A percentile compares a stretch with the other conserved stretches of the same genome.
These are phyloP conservation scores for Melaleuca alternifolia DNA, from an alignment of 345 rosid genomes.

Conservation along the genomic window DNA sequence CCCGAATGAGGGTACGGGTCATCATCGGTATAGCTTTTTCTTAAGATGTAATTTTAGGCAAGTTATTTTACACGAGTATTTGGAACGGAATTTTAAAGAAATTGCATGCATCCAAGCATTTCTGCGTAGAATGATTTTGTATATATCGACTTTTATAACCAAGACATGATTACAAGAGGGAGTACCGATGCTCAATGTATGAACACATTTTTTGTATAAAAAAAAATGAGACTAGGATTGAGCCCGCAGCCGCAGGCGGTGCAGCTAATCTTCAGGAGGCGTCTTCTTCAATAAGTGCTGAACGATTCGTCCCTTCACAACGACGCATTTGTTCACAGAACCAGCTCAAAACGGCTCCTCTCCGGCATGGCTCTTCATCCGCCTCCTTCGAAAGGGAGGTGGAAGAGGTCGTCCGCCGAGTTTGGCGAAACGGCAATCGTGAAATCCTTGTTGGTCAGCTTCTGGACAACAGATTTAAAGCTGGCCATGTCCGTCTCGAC, in stretches of 20 bases:
- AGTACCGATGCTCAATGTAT: neutral
- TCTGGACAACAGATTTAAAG: slow-evolving; percentile 6
- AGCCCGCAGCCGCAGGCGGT: neutral
- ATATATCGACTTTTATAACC: neutral
- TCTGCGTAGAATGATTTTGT: neutral
- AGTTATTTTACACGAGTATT: neutral
- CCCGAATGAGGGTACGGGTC: too few species aligned
- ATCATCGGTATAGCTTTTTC: neutral
- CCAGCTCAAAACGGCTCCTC: neutral
- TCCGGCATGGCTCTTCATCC: neutral
- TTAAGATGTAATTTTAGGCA: neutral
- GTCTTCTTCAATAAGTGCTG: neutral
- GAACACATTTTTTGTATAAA: neutral
- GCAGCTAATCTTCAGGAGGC: neutral
- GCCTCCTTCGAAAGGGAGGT: neutral
- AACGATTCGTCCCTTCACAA: neutral
- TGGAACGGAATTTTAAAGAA: neutral
- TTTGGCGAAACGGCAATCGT: neutral
- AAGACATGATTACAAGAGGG: neutral
- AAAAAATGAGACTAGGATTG: neutral
- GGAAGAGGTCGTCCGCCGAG: neutral
- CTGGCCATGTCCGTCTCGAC: neutral
- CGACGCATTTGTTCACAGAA: neutral
- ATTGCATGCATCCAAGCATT: neutral
- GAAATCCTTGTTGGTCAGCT: slow-evolving; percentile 1